Evolutionary conservation across 306 rosid species (phyloP).

Genomic region (Quercus glauca): DNA sequence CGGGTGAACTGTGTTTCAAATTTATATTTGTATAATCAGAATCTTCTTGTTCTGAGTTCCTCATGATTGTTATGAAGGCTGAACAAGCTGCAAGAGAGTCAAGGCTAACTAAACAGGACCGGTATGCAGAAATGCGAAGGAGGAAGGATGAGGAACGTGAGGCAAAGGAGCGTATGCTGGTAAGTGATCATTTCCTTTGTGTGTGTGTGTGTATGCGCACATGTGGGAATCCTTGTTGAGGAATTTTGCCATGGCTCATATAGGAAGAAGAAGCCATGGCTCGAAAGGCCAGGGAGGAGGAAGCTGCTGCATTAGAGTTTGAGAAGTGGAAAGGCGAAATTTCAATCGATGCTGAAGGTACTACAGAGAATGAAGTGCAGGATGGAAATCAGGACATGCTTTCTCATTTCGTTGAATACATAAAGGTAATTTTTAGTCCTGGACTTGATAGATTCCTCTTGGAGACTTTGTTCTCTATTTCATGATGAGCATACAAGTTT

Average conservation of each 20-base stretch:
- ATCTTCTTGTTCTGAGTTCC: constrained; percentile 10
- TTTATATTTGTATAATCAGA: neutral
- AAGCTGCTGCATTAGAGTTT: constrained; percentile 91
- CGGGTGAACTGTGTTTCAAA: neutral
- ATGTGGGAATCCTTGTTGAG: constrained; percentile 11
- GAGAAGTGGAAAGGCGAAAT: constrained; percentile 98
- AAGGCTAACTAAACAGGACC: constrained; percentile 72
- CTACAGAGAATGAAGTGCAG: constrained; percentile 69
- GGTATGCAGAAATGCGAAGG: constrained; percentile 75
- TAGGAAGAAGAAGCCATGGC: constrained; percentile 96
- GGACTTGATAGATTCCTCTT: constrained; percentile 5
- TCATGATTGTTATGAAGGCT: constrained; percentile 49
- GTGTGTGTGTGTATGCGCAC: neutral
- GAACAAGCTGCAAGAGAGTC: constrained; percentile 86
- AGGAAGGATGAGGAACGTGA: constrained; percentile 95
- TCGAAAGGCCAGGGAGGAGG: constrained; percentile 90
- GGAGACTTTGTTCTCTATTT: neutral
- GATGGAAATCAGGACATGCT: constrained; percentile 72
- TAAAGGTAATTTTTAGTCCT: constrained; percentile 54
- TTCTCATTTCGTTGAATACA: constrained; percentile 77
- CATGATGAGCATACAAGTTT: no score
- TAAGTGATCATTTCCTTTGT: constrained; percentile 27
- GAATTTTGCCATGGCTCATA: constrained; percentile 24
- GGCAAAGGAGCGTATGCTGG: constrained; percentile 71
- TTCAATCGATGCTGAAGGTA: constrained; percentile 94